A percentile compares a stretch with the other conserved stretches of the same genome.
phyloP scores from a whole-genome alignment of 1,284 basidiomycete species.

The Leccinum subrobustum region DNA sequence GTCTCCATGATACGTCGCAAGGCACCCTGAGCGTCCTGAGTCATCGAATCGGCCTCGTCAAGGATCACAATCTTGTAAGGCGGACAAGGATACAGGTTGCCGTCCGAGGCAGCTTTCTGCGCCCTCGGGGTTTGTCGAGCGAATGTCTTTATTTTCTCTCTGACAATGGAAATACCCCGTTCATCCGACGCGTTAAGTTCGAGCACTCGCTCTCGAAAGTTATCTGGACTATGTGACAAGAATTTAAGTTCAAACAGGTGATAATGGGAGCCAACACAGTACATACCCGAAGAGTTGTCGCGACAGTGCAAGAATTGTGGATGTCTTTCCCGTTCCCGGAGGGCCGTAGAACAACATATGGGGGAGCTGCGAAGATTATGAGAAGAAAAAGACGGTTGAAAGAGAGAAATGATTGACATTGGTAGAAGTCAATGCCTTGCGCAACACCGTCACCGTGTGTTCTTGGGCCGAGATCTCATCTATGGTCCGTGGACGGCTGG shows the following conservation, averaged over 20 bases:
- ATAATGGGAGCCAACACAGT: background rate
- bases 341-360: slow-evolving; percentile 99
- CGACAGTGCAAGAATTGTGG: slow-evolving; percentile 93
- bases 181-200: slow-evolving; percentile 99
- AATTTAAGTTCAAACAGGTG: background rate
- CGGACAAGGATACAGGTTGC: slow-evolving; percentile 89
- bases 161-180: slow-evolving; percentile 93
- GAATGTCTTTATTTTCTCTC: slow-evolving; percentile 99
- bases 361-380: slow-evolving; percentile 68
- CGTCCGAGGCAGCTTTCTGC: slow-evolving; percentile 71
- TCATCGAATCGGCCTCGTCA: slow-evolving; percentile 99
- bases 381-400: background rate
- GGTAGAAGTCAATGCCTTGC: slow-evolving; percentile 87
- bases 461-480: slow-evolving; percentile 98
- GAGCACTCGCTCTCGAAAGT: slow-evolving; percentile 90
- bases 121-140: slow-evolving; percentile 92
- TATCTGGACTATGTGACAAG: slow-evolving; percentile 74
- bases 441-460: slow-evolving; percentile 90
- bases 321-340: slow-evolving; percentile 98
- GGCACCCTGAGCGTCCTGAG: slow-evolving; percentile 97
- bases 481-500: slow-evolving; percentile 94
- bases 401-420: slow-evolving; percentile 60
- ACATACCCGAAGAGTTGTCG: slow-evolving; percentile 92
- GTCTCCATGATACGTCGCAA: slow-evolving; percentile 98
- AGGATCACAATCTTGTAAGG: slow-evolving; percentile 99